These are phyloP conservation scores for Uronychia setigera DNA, from an alignment of 73 alveolate species.

Conservation along the genomic window DNA sequence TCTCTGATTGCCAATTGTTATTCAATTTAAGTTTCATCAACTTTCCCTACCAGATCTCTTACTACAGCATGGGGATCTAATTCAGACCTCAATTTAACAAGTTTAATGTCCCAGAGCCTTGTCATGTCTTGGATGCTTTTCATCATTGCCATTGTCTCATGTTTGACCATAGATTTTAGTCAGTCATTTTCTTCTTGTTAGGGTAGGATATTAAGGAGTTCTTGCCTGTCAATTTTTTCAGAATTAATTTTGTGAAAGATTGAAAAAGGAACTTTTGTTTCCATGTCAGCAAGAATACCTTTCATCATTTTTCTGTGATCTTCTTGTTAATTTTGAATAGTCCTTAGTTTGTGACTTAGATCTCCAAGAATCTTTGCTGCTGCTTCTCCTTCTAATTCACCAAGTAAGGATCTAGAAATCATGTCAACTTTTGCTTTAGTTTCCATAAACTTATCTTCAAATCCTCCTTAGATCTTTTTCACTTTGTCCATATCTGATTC, in stretches of 20 bases:
- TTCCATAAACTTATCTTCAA: not conserved
- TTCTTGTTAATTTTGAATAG: not conserved
- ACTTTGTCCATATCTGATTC: not conserved
- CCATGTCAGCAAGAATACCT: not conserved
- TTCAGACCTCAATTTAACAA: constrained; percentile 36
- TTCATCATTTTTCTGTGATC: not conserved
- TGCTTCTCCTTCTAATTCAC: not conserved
- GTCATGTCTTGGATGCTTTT: constrained; percentile 31
- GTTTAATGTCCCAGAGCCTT: constrained; percentile 34
- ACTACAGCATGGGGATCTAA: constrained; percentile 17
- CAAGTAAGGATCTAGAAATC: not conserved
- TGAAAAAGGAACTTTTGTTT: not conserved
- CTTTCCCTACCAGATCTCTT: constrained; percentile 28
- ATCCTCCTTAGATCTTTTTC: not conserved
- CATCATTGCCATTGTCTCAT: constrained; percentile 9
- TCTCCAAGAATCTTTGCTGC: not conserved
- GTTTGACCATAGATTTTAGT: constrained; percentile 5
- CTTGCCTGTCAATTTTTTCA: not conserved
- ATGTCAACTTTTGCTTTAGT: not conserved
- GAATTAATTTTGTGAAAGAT: not conserved
- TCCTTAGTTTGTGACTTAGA: not conserved
- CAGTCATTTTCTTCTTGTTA: not conserved
- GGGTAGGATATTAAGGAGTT: not conserved
- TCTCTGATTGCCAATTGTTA: not conserved
- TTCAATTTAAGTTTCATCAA: constrained; percentile 3